Evolutionary conservation across 352 stramenopile species (phyloP).

Genomic region (Phytopythium delawarense): DNA sequence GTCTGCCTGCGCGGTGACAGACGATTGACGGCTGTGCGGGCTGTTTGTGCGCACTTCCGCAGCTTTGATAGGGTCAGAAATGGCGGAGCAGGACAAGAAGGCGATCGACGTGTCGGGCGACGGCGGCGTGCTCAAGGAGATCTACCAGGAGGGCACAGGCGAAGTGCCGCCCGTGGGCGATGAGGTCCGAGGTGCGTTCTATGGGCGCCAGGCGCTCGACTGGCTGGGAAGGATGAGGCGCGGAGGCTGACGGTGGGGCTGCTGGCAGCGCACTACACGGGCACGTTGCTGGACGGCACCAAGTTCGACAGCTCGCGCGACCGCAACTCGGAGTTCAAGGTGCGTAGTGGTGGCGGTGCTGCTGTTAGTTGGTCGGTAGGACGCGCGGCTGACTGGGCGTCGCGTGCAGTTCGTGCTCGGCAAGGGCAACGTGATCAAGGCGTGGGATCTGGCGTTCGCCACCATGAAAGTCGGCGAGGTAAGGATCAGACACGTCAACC

Average conservation of each 20-base stretch:
- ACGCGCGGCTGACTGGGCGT: neutral
- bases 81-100: conserved; percentile 37
- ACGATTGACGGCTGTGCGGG: neutral
- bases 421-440: conserved; percentile 89
- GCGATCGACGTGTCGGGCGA: conserved; percentile 81
- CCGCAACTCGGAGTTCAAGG: conserved; percentile 81
- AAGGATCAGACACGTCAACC: neutral
- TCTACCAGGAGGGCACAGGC: conserved; percentile 85
- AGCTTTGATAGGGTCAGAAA: conserved; percentile 3
- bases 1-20: neutral
- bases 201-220: too few relatives aligned
- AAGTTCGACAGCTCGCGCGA: conserved; percentile 95
- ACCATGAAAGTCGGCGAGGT: conserved; percentile 95
- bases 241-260: conserved; percentile 2
- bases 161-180: conserved; percentile 74
- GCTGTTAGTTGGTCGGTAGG: neutral
- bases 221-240: neutral
- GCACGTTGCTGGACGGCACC: conserved; percentile 90
- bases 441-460: conserved; percentile 85
- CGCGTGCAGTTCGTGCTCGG: conserved; percentile 67
- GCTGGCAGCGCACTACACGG: conserved; percentile 91
- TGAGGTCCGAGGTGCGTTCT: conserved; percentile 68
- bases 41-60: neutral
- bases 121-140: conserved; percentile 91
- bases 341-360: conserved; percentile 7